Evolutionary conservation across 23 red algal species (phyloP).

Genomic region (Gracilariopsis chorda): DNA sequence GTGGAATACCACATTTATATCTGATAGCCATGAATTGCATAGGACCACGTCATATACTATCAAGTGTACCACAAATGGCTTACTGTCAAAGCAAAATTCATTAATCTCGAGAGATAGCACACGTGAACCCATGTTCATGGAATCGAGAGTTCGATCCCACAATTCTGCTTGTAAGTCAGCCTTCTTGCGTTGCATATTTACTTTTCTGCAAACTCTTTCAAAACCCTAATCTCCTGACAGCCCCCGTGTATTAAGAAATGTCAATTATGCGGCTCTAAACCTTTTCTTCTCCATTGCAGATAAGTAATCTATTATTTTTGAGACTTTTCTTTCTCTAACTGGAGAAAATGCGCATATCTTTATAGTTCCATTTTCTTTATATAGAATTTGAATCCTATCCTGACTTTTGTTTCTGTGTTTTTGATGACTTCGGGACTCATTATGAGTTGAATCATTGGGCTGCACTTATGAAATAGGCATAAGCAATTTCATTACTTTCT

Average conservation of each 20-base stretch:
- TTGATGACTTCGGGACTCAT: not conserved
- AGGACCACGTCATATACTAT: conserved; percentile 21
- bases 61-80: not conserved
- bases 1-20: too few relatives aligned
- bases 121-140: not conserved
- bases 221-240: conserved; percentile 6
- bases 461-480: too few relatives aligned
- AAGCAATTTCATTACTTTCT: too few relatives aligned
- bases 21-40: not conserved
- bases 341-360: not conserved
- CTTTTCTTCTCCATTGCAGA: not conserved
- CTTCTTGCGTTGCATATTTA: not conserved
- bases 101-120: not conserved
- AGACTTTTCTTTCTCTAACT: not conserved
- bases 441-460: too few relatives aligned
- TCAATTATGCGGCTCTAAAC: not conserved
- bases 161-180: not conserved
- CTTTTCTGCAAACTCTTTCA: not conserved
- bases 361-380: too few relatives aligned
- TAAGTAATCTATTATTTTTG: not conserved
- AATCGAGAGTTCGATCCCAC: conserved; percentile 20
- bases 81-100: not conserved
- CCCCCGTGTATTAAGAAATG: conserved; percentile 1
- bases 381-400: not conserved
- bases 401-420: conserved; percentile 6